These are phyloP conservation scores for Tetradesmus lagerheimii DNA, from an alignment of 139 green algal genomes.

Conservation along the genomic window DNA sequence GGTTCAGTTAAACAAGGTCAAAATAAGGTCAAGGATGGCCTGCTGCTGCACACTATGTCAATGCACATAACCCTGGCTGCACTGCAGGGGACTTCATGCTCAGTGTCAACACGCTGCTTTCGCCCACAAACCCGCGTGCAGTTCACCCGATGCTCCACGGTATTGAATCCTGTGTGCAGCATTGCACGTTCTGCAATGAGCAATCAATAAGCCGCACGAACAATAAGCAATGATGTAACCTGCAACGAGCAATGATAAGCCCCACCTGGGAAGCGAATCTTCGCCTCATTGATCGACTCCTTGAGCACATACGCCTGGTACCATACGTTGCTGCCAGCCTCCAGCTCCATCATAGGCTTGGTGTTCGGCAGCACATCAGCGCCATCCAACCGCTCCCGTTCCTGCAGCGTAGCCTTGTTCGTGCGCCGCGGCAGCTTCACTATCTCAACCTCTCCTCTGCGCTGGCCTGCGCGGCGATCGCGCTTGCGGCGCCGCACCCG, in stretches of 20 bases:
- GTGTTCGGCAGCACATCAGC: constrained; percentile 11
- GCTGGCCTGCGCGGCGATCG: not conserved
- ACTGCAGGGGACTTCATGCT: too few species aligned
- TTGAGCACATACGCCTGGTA: constrained; percentile 54
- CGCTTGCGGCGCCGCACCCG: not conserved
- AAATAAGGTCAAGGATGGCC: too few species aligned
- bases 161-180: too few species aligned
- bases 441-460: not conserved
- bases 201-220: too few species aligned
- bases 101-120: too few species aligned
- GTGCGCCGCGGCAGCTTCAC: not conserved
- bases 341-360: constrained; percentile 54
- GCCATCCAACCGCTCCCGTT: constrained; percentile 16
- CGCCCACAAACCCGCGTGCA: too few species aligned
- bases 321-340: constrained; percentile 51
- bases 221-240: not conserved
- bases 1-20: too few species aligned
- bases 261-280: constrained; percentile 50
- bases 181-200: too few species aligned
- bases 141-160: too few species aligned
- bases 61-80: too few species aligned
- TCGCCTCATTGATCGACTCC: constrained; percentile 40
- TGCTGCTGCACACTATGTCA: too few species aligned
- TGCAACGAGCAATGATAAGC: too few species aligned
- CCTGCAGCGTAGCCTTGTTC: constrained; percentile 8